Evolutionary conservation across 2,329 filamentous ascomycete genomes (phyloP).

Genomic region (Dichotomopilus funicola): DNA sequence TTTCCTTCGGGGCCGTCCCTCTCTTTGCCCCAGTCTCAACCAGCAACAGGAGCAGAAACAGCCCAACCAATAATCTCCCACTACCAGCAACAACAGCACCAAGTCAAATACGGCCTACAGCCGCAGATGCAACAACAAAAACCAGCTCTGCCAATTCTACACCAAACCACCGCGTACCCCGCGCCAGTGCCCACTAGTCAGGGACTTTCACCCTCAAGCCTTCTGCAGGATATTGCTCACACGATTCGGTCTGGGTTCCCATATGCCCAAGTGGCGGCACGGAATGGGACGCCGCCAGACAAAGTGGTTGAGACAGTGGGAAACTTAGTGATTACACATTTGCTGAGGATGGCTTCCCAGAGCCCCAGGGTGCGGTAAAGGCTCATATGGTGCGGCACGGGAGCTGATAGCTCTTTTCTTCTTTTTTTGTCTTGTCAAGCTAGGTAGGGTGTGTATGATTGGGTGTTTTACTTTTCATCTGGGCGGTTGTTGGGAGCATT

Average conservation of each 20-base stretch:
- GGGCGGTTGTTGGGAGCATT: too few species aligned
- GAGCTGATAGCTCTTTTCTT: too few species aligned
- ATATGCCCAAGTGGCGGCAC: constrained; percentile 39
- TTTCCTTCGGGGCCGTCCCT: too few species aligned
- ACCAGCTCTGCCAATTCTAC: constrained; percentile 31
- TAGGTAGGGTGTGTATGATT: too few species aligned
- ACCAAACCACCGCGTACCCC: constrained; percentile 21
- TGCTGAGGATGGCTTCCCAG: neutral
- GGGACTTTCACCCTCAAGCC: neutral
- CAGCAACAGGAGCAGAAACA: constrained; percentile 12
- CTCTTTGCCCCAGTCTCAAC: neutral
- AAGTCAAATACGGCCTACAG: neutral
- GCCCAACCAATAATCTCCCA: too few species aligned
- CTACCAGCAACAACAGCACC: too few species aligned
- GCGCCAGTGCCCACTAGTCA: too few species aligned
- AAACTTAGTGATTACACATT: constrained; percentile 16
- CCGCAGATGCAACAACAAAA: neutral
- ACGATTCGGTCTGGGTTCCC: constrained; percentile 42
- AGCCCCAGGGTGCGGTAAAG: neutral
- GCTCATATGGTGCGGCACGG: too few species aligned
- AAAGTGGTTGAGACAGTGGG: constrained; percentile 39
- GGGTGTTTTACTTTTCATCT: too few species aligned
- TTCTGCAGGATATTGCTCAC: constrained; percentile 37
- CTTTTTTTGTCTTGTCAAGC: too few species aligned
- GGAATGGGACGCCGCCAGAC: constrained; percentile 37